These are phyloP conservation scores for Cutaneotrichosporon sp. DNA, from an alignment of 1,284 basidiomycete genomes.

Conservation along the genomic window DNA sequence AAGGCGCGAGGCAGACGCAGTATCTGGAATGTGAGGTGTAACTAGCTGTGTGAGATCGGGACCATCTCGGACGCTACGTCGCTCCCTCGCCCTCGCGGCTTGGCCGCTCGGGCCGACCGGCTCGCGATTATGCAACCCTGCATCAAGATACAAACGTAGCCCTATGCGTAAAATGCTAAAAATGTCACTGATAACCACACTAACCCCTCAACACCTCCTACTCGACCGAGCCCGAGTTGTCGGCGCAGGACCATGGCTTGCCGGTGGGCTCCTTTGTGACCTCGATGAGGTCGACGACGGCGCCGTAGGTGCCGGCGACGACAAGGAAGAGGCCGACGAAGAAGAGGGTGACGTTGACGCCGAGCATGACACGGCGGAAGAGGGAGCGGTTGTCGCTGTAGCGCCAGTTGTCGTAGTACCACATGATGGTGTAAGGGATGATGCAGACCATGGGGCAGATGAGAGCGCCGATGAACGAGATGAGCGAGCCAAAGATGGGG, in stretches of 20 bases:
- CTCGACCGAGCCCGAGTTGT: conserved; percentile 19
- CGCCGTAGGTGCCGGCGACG: conserved; percentile 32
- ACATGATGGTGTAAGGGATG: conserved; percentile 28
- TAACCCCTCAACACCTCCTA: not conserved
- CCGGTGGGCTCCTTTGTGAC: conserved; percentile 8
- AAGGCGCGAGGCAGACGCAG: no score
- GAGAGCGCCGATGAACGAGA: conserved; percentile 32
- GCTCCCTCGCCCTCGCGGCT: no score
- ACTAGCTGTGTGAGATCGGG: no score
- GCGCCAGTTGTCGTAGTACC: conserved; percentile 31
- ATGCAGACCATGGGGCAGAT: conserved; percentile 24
- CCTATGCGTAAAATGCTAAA: no score
- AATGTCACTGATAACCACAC: no score
- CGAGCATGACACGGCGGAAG: not conserved
- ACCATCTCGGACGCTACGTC: no score
- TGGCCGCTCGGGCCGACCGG: no score
- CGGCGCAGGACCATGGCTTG: conserved; percentile 23
- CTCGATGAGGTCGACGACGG: conserved; percentile 24
- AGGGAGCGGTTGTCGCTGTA: not conserved
- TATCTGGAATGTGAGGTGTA: no score
- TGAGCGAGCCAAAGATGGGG: conserved; percentile 27
- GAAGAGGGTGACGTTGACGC: conserved; percentile 17
- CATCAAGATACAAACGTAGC: no score
- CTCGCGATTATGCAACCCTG: no score
- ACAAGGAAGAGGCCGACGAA: conserved; percentile 31